Evolutionary conservation across 805 yeast species (phyloP).

Genomic region (Candida boidinii): DNA sequence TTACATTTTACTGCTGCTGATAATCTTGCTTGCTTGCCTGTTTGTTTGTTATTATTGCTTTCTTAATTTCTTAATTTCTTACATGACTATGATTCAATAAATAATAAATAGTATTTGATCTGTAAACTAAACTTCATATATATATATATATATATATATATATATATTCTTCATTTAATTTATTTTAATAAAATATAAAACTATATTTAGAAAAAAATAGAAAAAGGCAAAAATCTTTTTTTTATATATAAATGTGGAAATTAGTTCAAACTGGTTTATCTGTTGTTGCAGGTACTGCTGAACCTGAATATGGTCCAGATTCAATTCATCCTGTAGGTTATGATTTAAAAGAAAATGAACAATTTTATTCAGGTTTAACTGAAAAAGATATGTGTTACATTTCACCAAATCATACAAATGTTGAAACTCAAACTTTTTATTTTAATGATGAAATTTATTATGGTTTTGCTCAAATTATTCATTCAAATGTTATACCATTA

Average conservation of each 20-base stretch:
- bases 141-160: too few relatives aligned
- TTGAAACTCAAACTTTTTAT: slow-evolving; percentile 92
- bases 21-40: too few relatives aligned
- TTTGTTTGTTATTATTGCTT: too few relatives aligned
- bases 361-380: slow-evolving; percentile 51
- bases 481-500: slow-evolving; percentile 83
- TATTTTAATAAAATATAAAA: slow-evolving; percentile 1
- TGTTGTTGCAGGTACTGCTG: slow-evolving; percentile 96
- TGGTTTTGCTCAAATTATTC: slow-evolving; percentile 93
- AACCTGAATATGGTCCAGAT: slow-evolving; percentile 92
- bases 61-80: too few relatives aligned
- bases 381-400: slow-evolving; percentile 70
- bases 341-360: slow-evolving; percentile 46
- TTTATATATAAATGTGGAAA: slow-evolving; percentile 22
- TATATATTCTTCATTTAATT: not conserved
- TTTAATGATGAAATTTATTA: slow-evolving; percentile 56
- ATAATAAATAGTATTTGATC: too few relatives aligned
- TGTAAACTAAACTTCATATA: too few relatives aligned
- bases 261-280: slow-evolving; percentile 37
- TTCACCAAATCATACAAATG: slow-evolving; percentile 74
- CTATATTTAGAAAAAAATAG: not conserved
- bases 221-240: too few relatives aligned
- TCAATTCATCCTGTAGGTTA: slow-evolving; percentile 71
- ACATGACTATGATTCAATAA: too few relatives aligned
- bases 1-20: too few relatives aligned